Conservation (phyloP, 768 basidiomycete genomes). For the Boletus pseudo-olivaceus region DNA sequence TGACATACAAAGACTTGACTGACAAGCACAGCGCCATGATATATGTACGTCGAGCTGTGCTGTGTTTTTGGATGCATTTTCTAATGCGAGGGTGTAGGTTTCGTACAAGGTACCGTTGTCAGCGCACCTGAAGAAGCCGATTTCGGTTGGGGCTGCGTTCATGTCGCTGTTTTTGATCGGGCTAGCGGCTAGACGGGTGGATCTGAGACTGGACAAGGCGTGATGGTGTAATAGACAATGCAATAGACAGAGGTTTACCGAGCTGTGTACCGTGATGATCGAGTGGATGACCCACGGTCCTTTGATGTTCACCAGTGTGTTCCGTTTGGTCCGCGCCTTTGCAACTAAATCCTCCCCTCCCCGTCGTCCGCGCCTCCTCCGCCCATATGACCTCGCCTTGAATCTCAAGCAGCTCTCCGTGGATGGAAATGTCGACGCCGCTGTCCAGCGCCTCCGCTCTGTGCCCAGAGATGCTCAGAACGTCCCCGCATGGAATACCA, state of each 20-base stretch:
- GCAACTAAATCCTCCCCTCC: neutral
- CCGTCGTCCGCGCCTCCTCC: constrained; percentile 38
- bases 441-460: constrained; percentile 63
- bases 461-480: constrained; percentile 75
- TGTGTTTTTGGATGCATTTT: constrained; percentile 1
- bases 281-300: constrained; percentile 4
- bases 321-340: constrained; percentile 4
- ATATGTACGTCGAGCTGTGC: constrained; percentile 57
- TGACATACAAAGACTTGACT: constrained; percentile 72
- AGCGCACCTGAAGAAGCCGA: constrained; percentile 85
- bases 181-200: constrained; percentile 46
- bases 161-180: constrained; percentile 58
- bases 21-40: constrained; percentile 76
- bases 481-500: constrained; percentile 71
- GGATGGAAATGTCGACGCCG: constrained; percentile 54
- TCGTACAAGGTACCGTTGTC: constrained; percentile 78
- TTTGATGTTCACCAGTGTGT: constrained; percentile 15
- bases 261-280: neutral
- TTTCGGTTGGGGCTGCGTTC: constrained; percentile 71
- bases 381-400: constrained; percentile 58
- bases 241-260: neutral
- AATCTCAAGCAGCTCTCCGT: constrained; percentile 58
- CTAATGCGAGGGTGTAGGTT: constrained; percentile 50
- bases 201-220: constrained; percentile 46
- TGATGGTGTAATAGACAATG: constrained; percentile 9